These are phyloP conservation scores for Hysterium pulicare DNA, from an alignment of 2,329 filamentous ascomycete genomes.

Conservation along the genomic window DNA sequence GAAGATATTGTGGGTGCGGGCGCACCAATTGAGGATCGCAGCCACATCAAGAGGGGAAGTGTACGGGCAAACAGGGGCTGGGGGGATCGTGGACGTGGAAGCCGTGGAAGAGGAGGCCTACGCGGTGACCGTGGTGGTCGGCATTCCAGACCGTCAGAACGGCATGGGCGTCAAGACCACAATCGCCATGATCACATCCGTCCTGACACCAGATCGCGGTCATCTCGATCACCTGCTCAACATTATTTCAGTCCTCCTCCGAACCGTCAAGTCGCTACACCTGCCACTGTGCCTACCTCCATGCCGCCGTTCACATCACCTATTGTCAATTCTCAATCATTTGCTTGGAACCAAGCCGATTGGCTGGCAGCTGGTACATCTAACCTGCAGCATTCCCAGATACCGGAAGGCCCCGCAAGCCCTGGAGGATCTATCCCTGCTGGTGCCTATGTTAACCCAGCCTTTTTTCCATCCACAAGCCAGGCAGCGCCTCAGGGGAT, in stretches of 20 bases:
- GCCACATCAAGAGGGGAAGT: slow-evolving; percentile 34
- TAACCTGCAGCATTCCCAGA: slow-evolving; percentile 15
- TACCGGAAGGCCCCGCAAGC: slow-evolving; percentile 9
- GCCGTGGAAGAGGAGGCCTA: slow-evolving; percentile 26
- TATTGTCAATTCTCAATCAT: slow-evolving; percentile 7
- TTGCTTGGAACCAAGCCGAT: slow-evolving; percentile 6
- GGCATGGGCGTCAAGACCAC: slow-evolving; percentile 20
- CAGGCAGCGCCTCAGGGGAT: slow-evolving; percentile 13
- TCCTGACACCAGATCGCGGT: slow-evolving; percentile 13
- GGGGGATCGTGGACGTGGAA: slow-evolving; percentile 33
- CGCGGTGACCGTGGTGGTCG: slow-evolving; percentile 26
- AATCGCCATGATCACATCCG: slow-evolving; percentile 11
- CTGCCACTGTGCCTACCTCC: not conserved
- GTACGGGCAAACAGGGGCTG: slow-evolving; percentile 19
- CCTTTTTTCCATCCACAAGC: slow-evolving; percentile 26
- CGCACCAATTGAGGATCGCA: slow-evolving; percentile 35
- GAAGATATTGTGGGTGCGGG: slow-evolving; percentile 43
- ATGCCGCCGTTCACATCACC: not conserved
- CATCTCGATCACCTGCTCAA: slow-evolving; percentile 26
- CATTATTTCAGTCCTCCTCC: slow-evolving; percentile 6
- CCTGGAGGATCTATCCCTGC: slow-evolving; percentile 11
- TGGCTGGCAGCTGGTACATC: slow-evolving; percentile 2
- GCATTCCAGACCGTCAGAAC: not conserved
- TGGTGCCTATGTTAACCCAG: slow-evolving; percentile 31
- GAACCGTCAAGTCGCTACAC: not conserved